Evolutionary conservation across 768 basidiomycete genomes (phyloP).

Genomic region (Mycena belliarum): DNA sequence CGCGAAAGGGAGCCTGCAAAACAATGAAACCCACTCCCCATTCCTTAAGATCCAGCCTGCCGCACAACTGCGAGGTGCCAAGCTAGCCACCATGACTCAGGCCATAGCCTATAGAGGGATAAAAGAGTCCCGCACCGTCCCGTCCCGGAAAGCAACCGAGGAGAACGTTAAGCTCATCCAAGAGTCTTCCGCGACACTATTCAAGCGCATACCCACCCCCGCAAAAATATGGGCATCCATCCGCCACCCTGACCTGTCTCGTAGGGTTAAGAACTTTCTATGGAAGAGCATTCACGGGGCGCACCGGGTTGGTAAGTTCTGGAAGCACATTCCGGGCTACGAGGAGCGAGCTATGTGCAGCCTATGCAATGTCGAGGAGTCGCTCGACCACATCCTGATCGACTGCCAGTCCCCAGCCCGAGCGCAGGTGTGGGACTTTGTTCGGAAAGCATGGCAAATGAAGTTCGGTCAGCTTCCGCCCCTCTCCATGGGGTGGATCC

Average conservation of each 20-base stretch:
- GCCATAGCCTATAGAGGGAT: background rate
- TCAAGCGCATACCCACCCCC: background rate
- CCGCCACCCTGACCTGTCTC: background rate
- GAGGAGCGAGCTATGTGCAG: background rate
- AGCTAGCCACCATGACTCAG: background rate
- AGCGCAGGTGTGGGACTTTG: background rate
- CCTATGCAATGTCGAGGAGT: constrained; percentile 5
- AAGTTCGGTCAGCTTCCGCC: background rate
- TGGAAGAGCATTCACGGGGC: background rate
- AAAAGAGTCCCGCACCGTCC: background rate
- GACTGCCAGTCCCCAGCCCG: background rate
- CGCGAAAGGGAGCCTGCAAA: no score
- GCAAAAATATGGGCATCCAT: background rate
- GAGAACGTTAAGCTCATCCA: background rate
- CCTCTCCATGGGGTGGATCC: background rate
- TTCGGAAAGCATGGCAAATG: background rate
- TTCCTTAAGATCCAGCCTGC: no score
- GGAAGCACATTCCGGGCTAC: background rate
- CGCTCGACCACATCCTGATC: constrained; percentile 7
- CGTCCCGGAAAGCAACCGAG: background rate
- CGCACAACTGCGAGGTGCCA: background rate
- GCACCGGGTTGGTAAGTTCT: background rate
- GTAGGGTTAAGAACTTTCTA: background rate
- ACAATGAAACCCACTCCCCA: no score
- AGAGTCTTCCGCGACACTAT: no score